These are phyloP conservation scores for Takakia lepidozioides DNA, from an alignment of 225 moss, liverwort and hornwort genomes.

Conservation along the genomic window DNA sequence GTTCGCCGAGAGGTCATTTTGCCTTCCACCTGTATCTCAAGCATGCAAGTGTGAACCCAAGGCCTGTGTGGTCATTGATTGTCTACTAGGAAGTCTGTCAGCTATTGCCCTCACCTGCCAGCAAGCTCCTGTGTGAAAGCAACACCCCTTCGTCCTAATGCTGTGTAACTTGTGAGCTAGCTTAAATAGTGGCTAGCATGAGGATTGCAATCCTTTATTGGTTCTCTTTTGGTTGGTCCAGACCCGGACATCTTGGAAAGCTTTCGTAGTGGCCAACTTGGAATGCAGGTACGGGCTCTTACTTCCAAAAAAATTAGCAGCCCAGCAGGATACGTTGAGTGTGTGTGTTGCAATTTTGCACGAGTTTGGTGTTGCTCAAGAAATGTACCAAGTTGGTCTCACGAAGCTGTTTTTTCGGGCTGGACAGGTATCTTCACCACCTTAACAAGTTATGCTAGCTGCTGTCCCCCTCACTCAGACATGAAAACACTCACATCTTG, in stretches of 20 bases:
- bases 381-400: slow-evolving; percentile 63
- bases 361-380: slow-evolving; percentile 55
- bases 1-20: slow-evolving; percentile 47
- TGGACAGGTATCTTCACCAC: slow-evolving; percentile 51
- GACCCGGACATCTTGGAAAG: no score
- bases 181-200: no score
- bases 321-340: slow-evolving; percentile 29
- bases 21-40: not conserved
- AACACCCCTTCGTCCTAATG: no score
- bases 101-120: no score
- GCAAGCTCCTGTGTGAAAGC: no score
- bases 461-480: no score
- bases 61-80: not conserved
- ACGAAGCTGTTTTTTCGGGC: slow-evolving; percentile 63
- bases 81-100: no score
- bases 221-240: no score
- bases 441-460: no score
- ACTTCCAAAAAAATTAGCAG: slow-evolving; percentile 32
- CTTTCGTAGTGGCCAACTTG: not conserved
- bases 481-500: no score
- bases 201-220: no score
- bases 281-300: slow-evolving; percentile 52
- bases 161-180: no score
- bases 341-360: slow-evolving; percentile 49
- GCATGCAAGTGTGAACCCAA: not conserved